Evolutionary conservation across 73 alveolate species (phyloP).

Genomic region (Paramecium caudatum): DNA sequence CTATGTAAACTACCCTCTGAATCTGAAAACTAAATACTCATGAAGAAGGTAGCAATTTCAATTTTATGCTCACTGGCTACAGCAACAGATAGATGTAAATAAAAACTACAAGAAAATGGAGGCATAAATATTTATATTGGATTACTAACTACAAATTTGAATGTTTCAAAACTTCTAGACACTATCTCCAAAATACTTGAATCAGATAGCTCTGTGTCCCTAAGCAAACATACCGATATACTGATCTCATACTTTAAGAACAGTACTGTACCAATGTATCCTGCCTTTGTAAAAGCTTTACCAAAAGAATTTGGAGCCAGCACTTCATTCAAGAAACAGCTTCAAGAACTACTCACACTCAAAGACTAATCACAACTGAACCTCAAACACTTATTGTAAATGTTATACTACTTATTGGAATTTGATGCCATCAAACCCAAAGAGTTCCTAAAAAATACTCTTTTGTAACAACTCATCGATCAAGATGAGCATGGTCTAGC

Average conservation of each 20-base stretch:
- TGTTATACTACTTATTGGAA: constrained; percentile 3
- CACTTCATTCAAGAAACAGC: background rate
- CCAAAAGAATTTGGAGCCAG: constrained; percentile 31
- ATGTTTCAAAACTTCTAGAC: constrained; percentile 49
- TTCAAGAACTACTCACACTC: background rate
- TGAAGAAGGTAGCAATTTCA: constrained; percentile 65
- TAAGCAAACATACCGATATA: constrained; percentile 40
- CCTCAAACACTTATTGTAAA: constrained; percentile 10
- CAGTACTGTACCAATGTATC: constrained; percentile 61
- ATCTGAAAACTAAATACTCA: constrained; percentile 21
- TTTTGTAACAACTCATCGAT: background rate
- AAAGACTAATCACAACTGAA: constrained; percentile 35
- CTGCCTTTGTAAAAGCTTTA: constrained; percentile 15
- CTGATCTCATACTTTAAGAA: background rate
- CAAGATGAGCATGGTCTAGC: constrained; percentile 68
- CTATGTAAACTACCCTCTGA: constrained; percentile 26
- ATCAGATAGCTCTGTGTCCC: background rate
- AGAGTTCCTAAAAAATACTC: background rate
- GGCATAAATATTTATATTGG: constrained; percentile 39
- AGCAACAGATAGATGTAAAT: constrained; percentile 30
- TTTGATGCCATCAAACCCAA: constrained; percentile 10
- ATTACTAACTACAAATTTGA: constrained; percentile 39
- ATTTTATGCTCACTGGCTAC: constrained; percentile 43
- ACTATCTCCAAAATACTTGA: constrained; percentile 47
- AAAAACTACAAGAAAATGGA: constrained; percentile 61